These are phyloP conservation scores for Liquidambar formosana DNA, from an alignment of 164 flowering plant species.

Conservation along the genomic window DNA sequence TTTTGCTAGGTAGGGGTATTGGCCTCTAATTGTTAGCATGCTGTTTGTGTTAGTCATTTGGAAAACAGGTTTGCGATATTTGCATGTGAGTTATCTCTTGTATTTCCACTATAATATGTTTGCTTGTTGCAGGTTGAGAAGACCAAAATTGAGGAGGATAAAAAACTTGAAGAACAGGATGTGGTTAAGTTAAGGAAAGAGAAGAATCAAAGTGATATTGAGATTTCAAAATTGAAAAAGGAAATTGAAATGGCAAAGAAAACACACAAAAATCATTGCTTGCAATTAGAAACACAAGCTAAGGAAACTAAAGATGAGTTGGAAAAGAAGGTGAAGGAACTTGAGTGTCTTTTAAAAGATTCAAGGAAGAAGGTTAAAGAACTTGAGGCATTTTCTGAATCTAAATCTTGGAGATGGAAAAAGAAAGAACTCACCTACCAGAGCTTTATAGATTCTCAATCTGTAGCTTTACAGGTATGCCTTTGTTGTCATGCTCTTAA, in stretches of 20 bases:
- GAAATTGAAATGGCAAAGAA: slow-evolving; percentile 51
- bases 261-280: slow-evolving; percentile 44
- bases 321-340: slow-evolving; percentile 58
- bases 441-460: slow-evolving; percentile 50
- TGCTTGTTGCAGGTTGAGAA: slow-evolving; percentile 60
- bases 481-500: slow-evolving; percentile 1
- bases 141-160: slow-evolving; percentile 59
- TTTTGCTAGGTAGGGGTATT: neutral
- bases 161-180: slow-evolving; percentile 66
- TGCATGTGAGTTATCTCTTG: slow-evolving; percentile 1
- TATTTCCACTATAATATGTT: neutral
- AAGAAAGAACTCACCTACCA: slow-evolving; percentile 53
- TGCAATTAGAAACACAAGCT: slow-evolving; percentile 50
- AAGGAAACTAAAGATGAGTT: slow-evolving; percentile 44
- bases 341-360: slow-evolving; percentile 51
- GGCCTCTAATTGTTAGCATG: neutral
- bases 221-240: slow-evolving; percentile 51
- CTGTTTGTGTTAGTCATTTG: neutral
- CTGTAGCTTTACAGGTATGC: slow-evolving; percentile 57
- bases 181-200: slow-evolving; percentile 53
- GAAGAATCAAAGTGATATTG: slow-evolving; percentile 44
- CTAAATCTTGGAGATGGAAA: slow-evolving; percentile 56
- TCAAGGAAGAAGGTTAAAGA: slow-evolving; percentile 59
- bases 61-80: neutral
- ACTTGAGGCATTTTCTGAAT: slow-evolving; percentile 56